A percentile compares a stretch with the other conserved stretches of the same genome.
Evolutionary conservation across 2,329 filamentous ascomycete genomes (phyloP).

Genomic region (Fusarium newnesense): DNA sequence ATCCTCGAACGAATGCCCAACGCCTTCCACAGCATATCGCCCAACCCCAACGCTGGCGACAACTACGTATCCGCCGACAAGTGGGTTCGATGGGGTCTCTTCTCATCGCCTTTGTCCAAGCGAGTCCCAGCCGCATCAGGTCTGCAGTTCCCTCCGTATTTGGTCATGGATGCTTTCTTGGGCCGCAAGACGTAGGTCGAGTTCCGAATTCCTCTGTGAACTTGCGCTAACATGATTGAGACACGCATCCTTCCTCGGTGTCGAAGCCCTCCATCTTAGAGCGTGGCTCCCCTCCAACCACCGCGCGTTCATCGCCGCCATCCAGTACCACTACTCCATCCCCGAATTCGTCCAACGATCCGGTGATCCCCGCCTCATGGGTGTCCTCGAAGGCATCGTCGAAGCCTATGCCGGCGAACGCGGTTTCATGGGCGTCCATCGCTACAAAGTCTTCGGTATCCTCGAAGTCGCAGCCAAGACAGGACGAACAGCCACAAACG

Average conservation of each 20-base stretch:
- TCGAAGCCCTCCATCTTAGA: constrained; percentile 62
- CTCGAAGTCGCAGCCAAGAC: constrained; percentile 65
- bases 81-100: constrained; percentile 63
- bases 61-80: constrained; percentile 60
- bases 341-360: constrained; percentile 64
- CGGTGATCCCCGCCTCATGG: constrained; percentile 60
- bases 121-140: constrained; percentile 62
- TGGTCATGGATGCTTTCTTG: constrained; percentile 66
- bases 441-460: constrained; percentile 68
- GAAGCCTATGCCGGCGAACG: constrained; percentile 66
- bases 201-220: rapidly evolving
- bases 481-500: constrained; percentile 63
- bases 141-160: constrained; percentile 62
- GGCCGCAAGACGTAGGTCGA: constrained; percentile 53
- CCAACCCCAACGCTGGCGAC: constrained; percentile 62
- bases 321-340: constrained; percentile 64
- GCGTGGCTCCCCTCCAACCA: constrained; percentile 65
- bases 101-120: constrained; percentile 61
- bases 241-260: constrained; percentile 58
- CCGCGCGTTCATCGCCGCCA: constrained; percentile 64
- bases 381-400: constrained; percentile 64
- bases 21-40: constrained; percentile 64
- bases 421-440: constrained; percentile 66
- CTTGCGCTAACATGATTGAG: constrained; percentile 47
- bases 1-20: constrained; percentile 64